phyloP scores from a whole-genome alignment of 371 early-diverging fungal genomes.

The Globomyces sp. region DNA sequence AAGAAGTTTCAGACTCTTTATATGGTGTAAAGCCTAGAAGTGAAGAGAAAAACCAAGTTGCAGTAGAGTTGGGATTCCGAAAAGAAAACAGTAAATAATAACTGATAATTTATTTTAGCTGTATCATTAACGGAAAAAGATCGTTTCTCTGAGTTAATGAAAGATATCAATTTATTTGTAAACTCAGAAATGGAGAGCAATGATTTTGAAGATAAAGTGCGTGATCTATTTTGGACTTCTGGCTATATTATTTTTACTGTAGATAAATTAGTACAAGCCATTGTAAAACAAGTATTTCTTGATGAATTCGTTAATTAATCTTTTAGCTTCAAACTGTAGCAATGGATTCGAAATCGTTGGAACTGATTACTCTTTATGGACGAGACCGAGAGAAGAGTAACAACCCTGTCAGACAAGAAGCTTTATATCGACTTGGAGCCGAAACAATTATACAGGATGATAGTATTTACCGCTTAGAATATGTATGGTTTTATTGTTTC shows the following conservation, averaged over 20 bases:
- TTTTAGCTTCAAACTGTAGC: slow-evolving; percentile 52
- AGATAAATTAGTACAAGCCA: slow-evolving; percentile 76
- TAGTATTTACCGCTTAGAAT: slow-evolving; percentile 76
- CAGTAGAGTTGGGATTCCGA: slow-evolving; percentile 77
- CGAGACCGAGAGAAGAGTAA: slow-evolving; percentile 51
- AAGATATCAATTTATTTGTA: slow-evolving; percentile 73
- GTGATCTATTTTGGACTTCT: slow-evolving; percentile 81
- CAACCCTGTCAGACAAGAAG: slow-evolving; percentile 65
- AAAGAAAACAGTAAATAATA: slow-evolving; percentile 28
- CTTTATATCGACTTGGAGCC: slow-evolving; percentile 78
- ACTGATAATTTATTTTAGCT: slow-evolving; percentile 1
- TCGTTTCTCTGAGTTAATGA: slow-evolving; percentile 72
- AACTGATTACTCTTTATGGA: slow-evolving; percentile 64
- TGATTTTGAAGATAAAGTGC: slow-evolving; percentile 89
- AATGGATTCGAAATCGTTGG: slow-evolving; percentile 53
- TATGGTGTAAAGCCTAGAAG: slow-evolving; percentile 56
- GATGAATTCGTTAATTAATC: neutral
- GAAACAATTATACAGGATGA: slow-evolving; percentile 80
- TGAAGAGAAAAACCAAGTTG: slow-evolving; percentile 69
- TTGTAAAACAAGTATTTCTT: slow-evolving; percentile 71
- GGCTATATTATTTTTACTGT: slow-evolving; percentile 85
- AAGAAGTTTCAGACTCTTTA: slow-evolving; percentile 63
- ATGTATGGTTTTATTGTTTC: neutral
- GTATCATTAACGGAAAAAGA: slow-evolving; percentile 43
- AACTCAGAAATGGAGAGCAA: slow-evolving; percentile 78